Evolutionary conservation across 208 protist genomes (phyloP).

Genomic region (Wallacemonas collosoma): DNA sequence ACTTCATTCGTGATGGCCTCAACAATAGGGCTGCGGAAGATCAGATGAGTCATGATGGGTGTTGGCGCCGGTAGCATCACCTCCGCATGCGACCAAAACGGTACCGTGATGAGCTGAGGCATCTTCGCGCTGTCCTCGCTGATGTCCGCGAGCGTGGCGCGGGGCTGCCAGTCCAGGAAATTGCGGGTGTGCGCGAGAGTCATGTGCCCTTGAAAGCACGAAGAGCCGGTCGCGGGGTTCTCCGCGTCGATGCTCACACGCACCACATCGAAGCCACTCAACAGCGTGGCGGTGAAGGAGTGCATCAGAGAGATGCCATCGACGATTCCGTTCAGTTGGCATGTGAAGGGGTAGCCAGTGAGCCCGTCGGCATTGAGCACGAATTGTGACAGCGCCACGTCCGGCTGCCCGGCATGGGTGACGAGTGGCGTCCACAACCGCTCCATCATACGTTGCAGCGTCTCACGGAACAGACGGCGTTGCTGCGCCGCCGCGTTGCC

Average conservation of each 20-base stretch:
- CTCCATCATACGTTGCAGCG: constrained; percentile 46
- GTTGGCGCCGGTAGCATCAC: neutral
- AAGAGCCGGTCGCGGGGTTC: constrained; percentile 24
- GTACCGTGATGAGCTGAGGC: constrained; percentile 3
- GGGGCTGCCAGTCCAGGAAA: constrained; percentile 74
- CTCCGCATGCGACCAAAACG: constrained; percentile 11
- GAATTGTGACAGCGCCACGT: neutral
- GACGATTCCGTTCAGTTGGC: constrained; percentile 65
- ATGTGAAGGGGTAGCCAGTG: constrained; percentile 16
- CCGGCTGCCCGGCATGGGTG: constrained; percentile 10
- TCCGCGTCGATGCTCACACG: constrained; percentile 40
- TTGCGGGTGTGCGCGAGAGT: constrained; percentile 63
- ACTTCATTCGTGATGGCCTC: neutral
- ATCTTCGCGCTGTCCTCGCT: neutral
- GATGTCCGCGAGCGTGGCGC: constrained; percentile 7
- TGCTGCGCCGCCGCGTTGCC: constrained; percentile 7
- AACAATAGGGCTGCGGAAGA: neutral
- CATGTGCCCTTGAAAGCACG: constrained; percentile 54
- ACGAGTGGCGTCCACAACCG: constrained; percentile 71
- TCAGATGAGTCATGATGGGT: constrained; percentile 5
- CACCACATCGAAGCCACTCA: constrained; percentile 80
- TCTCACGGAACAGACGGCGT: constrained; percentile 33
- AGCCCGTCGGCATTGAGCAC: neutral
- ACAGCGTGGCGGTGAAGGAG: constrained; percentile 61
- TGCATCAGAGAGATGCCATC: constrained; percentile 51